These are phyloP conservation scores for Metschnikowia noctiluminum DNA, from an alignment of 805 yeast genomes.

Conservation along the genomic window DNA sequence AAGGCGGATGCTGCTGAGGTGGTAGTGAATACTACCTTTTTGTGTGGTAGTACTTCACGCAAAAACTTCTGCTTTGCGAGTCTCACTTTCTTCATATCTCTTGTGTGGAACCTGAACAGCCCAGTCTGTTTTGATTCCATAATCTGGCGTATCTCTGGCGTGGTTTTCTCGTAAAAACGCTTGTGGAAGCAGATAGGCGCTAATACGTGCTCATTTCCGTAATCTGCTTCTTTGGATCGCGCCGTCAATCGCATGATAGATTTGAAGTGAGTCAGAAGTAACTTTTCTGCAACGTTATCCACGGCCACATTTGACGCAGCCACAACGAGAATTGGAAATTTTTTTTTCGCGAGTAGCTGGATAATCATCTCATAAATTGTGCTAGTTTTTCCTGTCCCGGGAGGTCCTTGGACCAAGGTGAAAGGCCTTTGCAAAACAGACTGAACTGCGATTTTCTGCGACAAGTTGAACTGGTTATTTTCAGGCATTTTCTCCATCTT, in stretches of 20 bases:
- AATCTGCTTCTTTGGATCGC: slow-evolving; percentile 55
- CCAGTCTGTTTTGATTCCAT: not conserved
- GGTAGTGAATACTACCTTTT: slow-evolving; percentile 55
- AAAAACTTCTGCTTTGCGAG: slow-evolving; percentile 40
- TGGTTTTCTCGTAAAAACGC: slow-evolving; percentile 45
- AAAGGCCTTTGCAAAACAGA: slow-evolving; percentile 10
- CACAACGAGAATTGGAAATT: slow-evolving; percentile 60
- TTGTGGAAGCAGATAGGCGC: slow-evolving; percentile 61
- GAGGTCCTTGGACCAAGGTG: slow-evolving; percentile 73
- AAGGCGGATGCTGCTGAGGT: slow-evolving; percentile 64
- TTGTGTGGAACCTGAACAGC: not conserved
- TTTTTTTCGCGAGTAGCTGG: slow-evolving; percentile 47
- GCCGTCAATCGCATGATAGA: slow-evolving; percentile 57
- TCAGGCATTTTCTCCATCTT: not conserved
- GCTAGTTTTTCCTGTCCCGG: slow-evolving; percentile 90
- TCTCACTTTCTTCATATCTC: slow-evolving; percentile 47
- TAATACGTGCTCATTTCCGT: slow-evolving; percentile 51
- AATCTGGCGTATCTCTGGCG: slow-evolving; percentile 36
- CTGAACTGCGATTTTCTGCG: slow-evolving; percentile 74
- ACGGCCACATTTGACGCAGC: slow-evolving; percentile 74
- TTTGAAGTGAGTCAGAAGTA: slow-evolving; percentile 45
- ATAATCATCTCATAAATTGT: slow-evolving; percentile 85
- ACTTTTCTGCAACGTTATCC: slow-evolving; percentile 68
- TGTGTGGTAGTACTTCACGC: slow-evolving; percentile 46
- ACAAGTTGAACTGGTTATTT: slow-evolving; percentile 47